Evolutionary conservation across 345 rosid species (phyloP).

Genomic region (Salix viminalis): DNA sequence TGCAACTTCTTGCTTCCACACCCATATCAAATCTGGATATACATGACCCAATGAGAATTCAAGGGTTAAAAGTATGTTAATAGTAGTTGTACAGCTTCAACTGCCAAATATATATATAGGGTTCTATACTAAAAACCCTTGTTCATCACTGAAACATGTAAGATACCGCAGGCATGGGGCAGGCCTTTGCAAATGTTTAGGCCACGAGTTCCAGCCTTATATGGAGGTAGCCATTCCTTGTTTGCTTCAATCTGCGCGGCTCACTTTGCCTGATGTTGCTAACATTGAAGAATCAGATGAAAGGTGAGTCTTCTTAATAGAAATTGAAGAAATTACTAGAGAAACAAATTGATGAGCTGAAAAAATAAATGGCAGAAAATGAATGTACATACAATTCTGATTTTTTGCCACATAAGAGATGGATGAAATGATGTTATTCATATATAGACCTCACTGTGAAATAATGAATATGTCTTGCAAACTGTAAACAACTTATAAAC

Average conservation of each 20-base stretch:
- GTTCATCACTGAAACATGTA: not conserved
- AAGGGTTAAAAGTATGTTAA: conserved; percentile 4
- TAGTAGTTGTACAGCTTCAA: not conserved
- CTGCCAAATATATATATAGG: not conserved
- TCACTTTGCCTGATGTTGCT: not conserved
- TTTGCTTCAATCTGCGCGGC: conserved; percentile 16
- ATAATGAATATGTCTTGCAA: no score
- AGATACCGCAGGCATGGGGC: conserved; percentile 16
- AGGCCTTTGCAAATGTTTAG: conserved; percentile 12
- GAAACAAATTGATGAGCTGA: no score
- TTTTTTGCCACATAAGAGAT: no score
- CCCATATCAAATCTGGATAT: not conserved
- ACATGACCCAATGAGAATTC: conserved; percentile 2
- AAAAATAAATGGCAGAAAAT: no score
- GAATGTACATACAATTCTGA: no score
- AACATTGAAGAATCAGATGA: not conserved
- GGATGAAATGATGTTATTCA: no score
- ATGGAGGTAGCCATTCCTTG: conserved; percentile 6
- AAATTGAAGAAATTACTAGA: not conserved
- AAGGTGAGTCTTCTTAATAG: not conserved
- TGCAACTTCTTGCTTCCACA: not conserved
- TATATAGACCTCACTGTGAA: no score
- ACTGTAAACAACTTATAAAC: no score
- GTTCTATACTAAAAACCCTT: not conserved
- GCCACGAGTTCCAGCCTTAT: conserved; percentile 4